Conservation (phyloP, 371 early-diverging fungal genomes). For the Actinomortierella ambigua region DNA sequence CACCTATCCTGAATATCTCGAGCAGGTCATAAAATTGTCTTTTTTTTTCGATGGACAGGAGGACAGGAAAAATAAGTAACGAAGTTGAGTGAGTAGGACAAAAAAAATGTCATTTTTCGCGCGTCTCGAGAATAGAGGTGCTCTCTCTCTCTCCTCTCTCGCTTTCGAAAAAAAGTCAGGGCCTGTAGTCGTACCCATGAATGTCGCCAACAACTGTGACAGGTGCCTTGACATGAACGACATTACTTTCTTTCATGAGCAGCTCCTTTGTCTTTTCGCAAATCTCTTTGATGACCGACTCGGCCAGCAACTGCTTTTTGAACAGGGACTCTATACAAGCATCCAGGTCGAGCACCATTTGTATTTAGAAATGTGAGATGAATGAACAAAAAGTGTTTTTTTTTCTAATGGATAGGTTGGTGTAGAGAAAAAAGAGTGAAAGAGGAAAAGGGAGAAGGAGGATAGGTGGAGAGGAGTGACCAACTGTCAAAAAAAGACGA, state of each 20-base stretch:
- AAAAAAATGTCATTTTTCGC: too few species aligned
- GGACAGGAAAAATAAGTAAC: neutral
- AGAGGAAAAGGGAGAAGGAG: too few species aligned
- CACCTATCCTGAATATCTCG: slow-evolving; percentile 95
- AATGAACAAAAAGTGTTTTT: too few species aligned
- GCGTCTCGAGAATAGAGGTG: neutral
- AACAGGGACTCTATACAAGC: slow-evolving; percentile 72
- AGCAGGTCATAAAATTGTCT: slow-evolving; percentile 97
- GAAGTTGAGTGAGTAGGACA: neutral
- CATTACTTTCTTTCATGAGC: slow-evolving; percentile 90
- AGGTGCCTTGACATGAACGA: slow-evolving; percentile 85
- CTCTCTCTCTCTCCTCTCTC: neutral
- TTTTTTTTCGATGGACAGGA: neutral
- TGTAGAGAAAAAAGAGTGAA: too few species aligned
- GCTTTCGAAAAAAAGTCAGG: neutral
- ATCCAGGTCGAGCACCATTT: slow-evolving; percentile 71
- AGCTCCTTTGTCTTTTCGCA: slow-evolving; percentile 90
- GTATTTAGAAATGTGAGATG: neutral
- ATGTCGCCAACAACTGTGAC: slow-evolving; percentile 96
- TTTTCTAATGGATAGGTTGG: too few species aligned
- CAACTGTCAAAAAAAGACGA: too few species aligned
- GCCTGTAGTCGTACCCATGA: slow-evolving; percentile 85
- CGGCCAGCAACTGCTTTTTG: slow-evolving; percentile 82
- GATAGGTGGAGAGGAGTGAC: too few species aligned
- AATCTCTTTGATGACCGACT: slow-evolving; percentile 84